Evolutionary conservation across 306 rosid species (phyloP).

Genomic region (Crotalaria pallida): DNA sequence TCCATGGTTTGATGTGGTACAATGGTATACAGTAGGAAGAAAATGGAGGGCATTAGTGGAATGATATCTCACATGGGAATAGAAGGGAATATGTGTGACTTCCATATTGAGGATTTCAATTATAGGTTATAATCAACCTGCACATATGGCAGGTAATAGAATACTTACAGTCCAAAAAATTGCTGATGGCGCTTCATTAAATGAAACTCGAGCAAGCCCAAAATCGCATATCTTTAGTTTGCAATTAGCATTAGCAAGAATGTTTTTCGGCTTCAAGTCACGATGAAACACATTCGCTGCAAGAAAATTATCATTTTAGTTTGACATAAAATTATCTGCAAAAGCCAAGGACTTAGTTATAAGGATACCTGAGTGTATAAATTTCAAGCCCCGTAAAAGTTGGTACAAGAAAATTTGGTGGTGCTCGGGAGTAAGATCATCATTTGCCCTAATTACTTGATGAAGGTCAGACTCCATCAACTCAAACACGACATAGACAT

Average conservation of each 20-base stretch:
- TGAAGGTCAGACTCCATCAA: constrained; percentile 98
- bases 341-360: constrained; percentile 8
- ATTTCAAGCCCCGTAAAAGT: constrained; percentile 94
- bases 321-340: constrained; percentile 13
- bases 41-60: neutral
- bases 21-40: neutral
- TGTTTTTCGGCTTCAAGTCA: constrained; percentile 95
- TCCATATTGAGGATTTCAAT: neutral
- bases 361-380: constrained; percentile 76
- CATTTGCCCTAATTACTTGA: constrained; percentile 96
- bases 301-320: constrained; percentile 23
- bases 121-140: neutral
- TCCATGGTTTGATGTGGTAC: neutral
- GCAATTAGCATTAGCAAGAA: constrained; percentile 98
- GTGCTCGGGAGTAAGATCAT: constrained; percentile 96
- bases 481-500: constrained; percentile 94
- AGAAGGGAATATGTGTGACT: neutral
- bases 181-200: constrained; percentile 93
- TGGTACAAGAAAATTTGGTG: constrained; percentile 94
- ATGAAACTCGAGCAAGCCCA: constrained; percentile 98
- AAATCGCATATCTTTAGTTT: constrained; percentile 96
- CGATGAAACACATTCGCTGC: constrained; percentile 98
- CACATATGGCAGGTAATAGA: neutral
- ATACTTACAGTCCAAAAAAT: constrained; percentile 97
- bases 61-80: neutral